Percentiles rank a stretch among this genome's conserved stretches.
Evolutionary conservation across 352 stramenopile species (phyloP).

Genomic region (Globisporangium middletonii): DNA sequence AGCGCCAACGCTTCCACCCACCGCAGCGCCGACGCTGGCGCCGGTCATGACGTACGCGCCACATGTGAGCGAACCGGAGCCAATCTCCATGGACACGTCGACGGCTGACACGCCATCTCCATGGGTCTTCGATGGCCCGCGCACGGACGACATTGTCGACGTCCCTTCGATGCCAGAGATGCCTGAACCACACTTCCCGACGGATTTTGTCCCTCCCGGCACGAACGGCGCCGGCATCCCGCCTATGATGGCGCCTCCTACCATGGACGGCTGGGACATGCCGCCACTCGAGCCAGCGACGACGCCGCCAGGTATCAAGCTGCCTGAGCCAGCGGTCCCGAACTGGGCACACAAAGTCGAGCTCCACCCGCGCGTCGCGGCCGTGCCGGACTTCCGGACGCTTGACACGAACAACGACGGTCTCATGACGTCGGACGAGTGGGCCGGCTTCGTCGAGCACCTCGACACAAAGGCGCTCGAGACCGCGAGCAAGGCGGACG

Average conservation of each 20-base stretch:
- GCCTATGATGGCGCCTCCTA: neutral
- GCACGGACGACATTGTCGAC: too few relatives aligned
- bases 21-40: neutral
- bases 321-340: neutral
- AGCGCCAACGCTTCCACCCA: neutral
- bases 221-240: conserved; percentile 1
- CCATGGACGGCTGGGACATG: neutral
- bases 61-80: too few relatives aligned
- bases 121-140: neutral
- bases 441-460: conserved; percentile 19
- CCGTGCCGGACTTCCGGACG: conserved; percentile 8
- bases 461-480: conserved; percentile 13
- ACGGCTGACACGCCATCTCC: too few relatives aligned
- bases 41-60: neutral
- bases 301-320: neutral
- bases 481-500: conserved; percentile 9
- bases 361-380: neutral
- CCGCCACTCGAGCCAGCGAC: neutral
- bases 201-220: neutral
- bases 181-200: neutral
- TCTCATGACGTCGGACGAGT: conserved; percentile 16
- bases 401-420: conserved; percentile 20
- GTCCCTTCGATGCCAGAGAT: neutral
- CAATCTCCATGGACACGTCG: too few relatives aligned
- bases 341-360: neutral